Percentiles rank a stretch among this genome's conserved stretches.
phyloP scores from a whole-genome alignment of 192 early-diverging fungal genomes.

The Dissophora ornata region DNA sequence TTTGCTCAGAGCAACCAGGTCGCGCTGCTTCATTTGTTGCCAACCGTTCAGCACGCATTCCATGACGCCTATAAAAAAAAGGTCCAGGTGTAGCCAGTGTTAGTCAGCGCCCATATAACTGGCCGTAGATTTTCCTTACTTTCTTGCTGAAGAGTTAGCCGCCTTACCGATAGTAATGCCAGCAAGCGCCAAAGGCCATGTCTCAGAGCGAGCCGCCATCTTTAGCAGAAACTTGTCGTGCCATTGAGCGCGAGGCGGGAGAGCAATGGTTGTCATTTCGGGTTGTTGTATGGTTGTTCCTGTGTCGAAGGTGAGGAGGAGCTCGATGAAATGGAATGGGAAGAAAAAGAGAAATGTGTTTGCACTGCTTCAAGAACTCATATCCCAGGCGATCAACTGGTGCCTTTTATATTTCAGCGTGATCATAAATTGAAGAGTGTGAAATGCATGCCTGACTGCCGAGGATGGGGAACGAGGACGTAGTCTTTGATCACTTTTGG shows the following conservation, averaged over 20 bases:
- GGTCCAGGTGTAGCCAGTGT: background rate
- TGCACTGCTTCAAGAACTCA: too few relatives aligned
- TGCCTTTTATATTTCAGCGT: background rate
- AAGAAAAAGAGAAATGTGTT: background rate
- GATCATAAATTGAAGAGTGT: too few relatives aligned
- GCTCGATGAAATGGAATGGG: too few relatives aligned
- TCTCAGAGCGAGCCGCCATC: conserved; percentile 18
- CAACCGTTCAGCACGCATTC: conserved; percentile 43
- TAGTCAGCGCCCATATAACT: conserved; percentile 9
- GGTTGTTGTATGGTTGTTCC: too few relatives aligned
- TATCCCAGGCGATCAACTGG: too few relatives aligned
- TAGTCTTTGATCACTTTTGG: too few relatives aligned
- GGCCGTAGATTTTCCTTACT: too few relatives aligned
- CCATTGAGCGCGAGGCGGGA: conserved; percentile 41
- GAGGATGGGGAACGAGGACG: too few relatives aligned
- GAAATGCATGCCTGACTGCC: too few relatives aligned
- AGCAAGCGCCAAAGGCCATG: conserved; percentile 23
- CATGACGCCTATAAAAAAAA: conserved; percentile 25
- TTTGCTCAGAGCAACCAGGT: conserved; percentile 14
- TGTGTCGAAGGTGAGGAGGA: background rate
- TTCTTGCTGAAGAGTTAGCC: conserved; percentile 14
- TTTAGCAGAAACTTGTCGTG: conserved; percentile 32
- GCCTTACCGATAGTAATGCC: conserved; percentile 35
- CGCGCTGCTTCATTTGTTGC: conserved; percentile 29
- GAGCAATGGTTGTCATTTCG: conserved; percentile 14